Evolutionary conservation across 148 eudicot species (phyloP).

Genomic region (Spergularia bocconei): DNA sequence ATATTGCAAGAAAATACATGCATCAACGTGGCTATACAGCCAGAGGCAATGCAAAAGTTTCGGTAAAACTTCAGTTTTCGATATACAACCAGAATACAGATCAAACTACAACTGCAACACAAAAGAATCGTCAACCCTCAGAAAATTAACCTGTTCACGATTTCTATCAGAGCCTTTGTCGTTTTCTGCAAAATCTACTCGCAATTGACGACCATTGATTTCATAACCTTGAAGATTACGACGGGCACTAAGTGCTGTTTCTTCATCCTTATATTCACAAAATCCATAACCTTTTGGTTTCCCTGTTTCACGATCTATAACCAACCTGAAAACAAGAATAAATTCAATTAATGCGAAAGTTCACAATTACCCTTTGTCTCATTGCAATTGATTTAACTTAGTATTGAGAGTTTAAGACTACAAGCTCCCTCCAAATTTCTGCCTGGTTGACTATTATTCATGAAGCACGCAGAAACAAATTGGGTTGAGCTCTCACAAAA

Average conservation of each 20-base stretch:
- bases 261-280: constrained; percentile 98
- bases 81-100: background rate
- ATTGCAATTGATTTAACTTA: background rate
- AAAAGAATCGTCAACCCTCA: background rate
- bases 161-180: constrained; percentile 83
- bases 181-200: constrained; percentile 99
- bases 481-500: no score
- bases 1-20: background rate
- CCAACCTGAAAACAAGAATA: constrained; percentile 56
- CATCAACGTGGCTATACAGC: background rate
- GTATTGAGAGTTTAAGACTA: background rate
- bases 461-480: background rate
- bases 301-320: constrained; percentile 95
- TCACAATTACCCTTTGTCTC: background rate
- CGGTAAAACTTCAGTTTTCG: background rate
- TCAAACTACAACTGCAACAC: background rate
- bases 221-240: constrained; percentile 98
- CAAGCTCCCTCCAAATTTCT: background rate
- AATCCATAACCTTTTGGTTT: constrained; percentile 99
- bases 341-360: background rate
- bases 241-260: constrained; percentile 98
- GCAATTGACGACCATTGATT: constrained; percentile 88
- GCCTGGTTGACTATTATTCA: background rate
- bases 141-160: constrained; percentile 67
- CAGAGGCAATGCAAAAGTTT: background rate